Base-by-base conservation (phyloP, 495 filamentous ascomycete species). In the Penicillium desertorum region DNA sequence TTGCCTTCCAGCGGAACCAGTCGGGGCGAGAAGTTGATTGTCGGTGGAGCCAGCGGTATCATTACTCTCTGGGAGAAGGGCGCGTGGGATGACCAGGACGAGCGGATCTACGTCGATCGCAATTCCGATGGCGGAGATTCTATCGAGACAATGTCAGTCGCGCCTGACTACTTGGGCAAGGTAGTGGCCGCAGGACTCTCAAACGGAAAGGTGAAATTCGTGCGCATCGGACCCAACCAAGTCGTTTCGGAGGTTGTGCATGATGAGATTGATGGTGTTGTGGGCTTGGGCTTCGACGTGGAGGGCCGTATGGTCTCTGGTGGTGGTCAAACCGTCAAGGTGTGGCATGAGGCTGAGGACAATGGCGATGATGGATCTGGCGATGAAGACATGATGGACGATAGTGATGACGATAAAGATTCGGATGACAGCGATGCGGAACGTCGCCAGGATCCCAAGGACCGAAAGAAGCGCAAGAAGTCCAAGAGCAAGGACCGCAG, bases 31-130 rank as follows among this genome's bases (percentile, higher is more conserved):
- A 90, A 96, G 63, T 76, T 96, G 2, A 71, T 92, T 1, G 86
- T 96, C 2, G 94, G 94, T 30, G 88, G 86, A 14, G 84, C 85
- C 11, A 83, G 80, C 9, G 94, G 94, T 16, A 82, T 96, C 5
- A 62, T 97, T 59, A 95, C 92, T 10, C 76, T 97, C 2, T 98
- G 94, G 94, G 92, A 98, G 64, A 88, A 84, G 61, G 94, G 92
- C 1, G 81, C 85, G 1, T 98, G 94, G 92, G 92, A 96, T 63
- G 92, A 96, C 71, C 91, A 96, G 69, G 89, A 94, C 59, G 91
- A 96, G 69, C 83, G 91, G 5, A 86, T 98, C 57, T 82, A 88
- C 46, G 81, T 96, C 9, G 81, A 86, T 51, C 71, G 78, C 19
- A 72, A 71, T 20, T 65, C 62, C 8, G 81, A 75, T 17, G 86